phyloP scores from a whole-genome alignment of 2,329 filamentous ascomycete species.

The Xylaria sp. region DNA sequence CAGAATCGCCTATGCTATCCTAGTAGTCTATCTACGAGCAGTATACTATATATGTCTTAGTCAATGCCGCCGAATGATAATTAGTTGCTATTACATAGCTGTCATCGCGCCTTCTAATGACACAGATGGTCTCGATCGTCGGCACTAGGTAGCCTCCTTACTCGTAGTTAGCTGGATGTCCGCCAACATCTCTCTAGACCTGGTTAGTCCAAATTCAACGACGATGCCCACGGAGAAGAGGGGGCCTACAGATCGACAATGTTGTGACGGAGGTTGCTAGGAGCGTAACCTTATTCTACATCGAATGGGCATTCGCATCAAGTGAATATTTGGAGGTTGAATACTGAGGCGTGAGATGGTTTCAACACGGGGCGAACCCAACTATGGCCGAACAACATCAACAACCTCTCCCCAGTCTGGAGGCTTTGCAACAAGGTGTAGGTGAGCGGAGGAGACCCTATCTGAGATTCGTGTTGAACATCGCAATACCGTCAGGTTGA shows the following conservation, averaged over 20 bases:
- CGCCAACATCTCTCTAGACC: not conserved
- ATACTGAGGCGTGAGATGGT: not conserved
- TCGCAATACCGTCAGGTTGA: conserved; percentile 6
- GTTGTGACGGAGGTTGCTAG: not conserved
- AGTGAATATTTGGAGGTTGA: not conserved
- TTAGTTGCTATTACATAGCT: no score
- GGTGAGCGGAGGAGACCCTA: not conserved
- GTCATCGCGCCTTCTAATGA: not conserved
- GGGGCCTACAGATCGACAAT: not conserved
- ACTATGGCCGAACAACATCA: not conserved
- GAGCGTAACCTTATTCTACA: not conserved
- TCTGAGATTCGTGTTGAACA: conserved; percentile 13
- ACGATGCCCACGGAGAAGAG: not conserved
- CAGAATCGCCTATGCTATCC: not conserved
- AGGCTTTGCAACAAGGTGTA: not conserved
- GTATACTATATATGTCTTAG: no score
- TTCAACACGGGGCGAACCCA: not conserved
- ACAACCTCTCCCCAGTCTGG: no score
- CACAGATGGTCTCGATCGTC: not conserved
- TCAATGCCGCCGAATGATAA: not conserved
- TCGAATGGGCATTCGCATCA: not conserved
- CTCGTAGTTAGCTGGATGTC: not conserved
- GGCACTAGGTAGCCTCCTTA: not conserved
- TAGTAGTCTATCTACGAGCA: no score
- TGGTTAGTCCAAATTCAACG: not conserved